Percentiles rank a stretch among this genome's conserved stretches.
These are phyloP conservation scores for Vararia minispora DNA, from an alignment of 768 basidiomycete genomes.

Conservation along the genomic window DNA sequence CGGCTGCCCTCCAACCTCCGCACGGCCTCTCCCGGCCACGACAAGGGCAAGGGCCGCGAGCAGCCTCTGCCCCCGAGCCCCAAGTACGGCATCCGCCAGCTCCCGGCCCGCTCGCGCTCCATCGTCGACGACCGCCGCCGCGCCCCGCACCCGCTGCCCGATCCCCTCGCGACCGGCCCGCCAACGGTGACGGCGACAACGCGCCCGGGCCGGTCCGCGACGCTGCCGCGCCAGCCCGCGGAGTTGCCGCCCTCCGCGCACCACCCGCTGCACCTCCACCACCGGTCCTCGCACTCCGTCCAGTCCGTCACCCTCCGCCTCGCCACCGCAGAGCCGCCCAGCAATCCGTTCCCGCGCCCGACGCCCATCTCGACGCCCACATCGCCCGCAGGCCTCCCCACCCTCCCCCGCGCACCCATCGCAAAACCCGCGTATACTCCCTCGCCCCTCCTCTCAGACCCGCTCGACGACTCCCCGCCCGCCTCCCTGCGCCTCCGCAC, in stretches of 20 bases:
- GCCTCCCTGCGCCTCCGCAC: slow-evolving; percentile 12
- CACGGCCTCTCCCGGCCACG: too few relatives aligned
- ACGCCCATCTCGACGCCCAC: slow-evolving; percentile 8
- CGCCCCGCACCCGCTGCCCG: slow-evolving; percentile 4
- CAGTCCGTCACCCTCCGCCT: slow-evolving; percentile 8
- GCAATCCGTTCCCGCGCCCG: slow-evolving; percentile 1
- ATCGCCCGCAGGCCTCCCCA: slow-evolving; percentile 10
- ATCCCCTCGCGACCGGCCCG: slow-evolving; percentile 7
- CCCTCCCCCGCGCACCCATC: slow-evolving; percentile 9
- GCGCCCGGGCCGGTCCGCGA: slow-evolving; percentile 10
- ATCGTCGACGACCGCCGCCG: slow-evolving; percentile 7
- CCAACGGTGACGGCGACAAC: too few relatives aligned
- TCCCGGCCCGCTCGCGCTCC: slow-evolving; percentile 12
- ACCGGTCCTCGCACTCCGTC: slow-evolving; percentile 9
- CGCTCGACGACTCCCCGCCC: slow-evolving; percentile 13
- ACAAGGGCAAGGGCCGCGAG: too few relatives aligned
- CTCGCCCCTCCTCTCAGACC: slow-evolving; percentile 1
- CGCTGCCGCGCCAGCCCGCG: slow-evolving; percentile 8
- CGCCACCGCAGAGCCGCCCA: background rate
- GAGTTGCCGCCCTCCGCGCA: background rate
- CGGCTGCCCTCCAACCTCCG: too few relatives aligned
- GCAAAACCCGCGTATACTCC: background rate
- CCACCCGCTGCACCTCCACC: too few relatives aligned
- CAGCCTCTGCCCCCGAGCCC: slow-evolving; percentile 13
- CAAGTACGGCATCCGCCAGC: slow-evolving; percentile 14